Conservation (phyloP, 108 stramenopile genomes). For the Skeletonema tropicum region DNA sequence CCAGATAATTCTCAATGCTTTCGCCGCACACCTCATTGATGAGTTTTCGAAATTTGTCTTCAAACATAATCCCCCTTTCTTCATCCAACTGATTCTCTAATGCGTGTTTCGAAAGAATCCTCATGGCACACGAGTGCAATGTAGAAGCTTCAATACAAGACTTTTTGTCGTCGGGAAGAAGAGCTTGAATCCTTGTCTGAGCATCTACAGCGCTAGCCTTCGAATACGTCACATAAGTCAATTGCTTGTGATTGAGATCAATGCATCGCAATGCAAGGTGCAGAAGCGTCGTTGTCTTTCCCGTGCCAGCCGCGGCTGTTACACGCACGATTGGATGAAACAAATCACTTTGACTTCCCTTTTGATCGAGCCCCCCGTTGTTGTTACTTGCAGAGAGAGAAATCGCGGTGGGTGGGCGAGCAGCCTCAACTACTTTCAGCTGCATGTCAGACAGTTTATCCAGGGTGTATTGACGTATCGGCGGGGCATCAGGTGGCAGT, state of each 20-base stretch:
- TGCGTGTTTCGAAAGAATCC: constrained; percentile 2
- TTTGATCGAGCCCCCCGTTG: neutral
- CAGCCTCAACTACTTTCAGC: constrained; percentile 14
- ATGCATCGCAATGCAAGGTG: constrained; percentile 35
- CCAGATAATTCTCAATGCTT: constrained; percentile 17
- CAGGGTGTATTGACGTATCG: constrained; percentile 10
- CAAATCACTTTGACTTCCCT: neutral
- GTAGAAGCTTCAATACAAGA: constrained; percentile 29
- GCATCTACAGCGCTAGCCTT: constrained; percentile 44
- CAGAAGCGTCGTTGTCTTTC: constrained; percentile 49
- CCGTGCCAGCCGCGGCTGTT: constrained; percentile 50
- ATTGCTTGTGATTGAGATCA: constrained; percentile 29
- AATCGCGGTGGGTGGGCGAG: constrained; percentile 17
- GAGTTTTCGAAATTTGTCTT: constrained; percentile 9
- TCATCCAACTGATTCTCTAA: neutral
- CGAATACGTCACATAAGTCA: constrained; percentile 49
- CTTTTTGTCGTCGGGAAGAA: neutral
- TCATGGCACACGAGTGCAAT: constrained; percentile 43
- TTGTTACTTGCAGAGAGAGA: neutral
- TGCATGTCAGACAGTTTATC: constrained; percentile 13
- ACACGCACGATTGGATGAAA: constrained; percentile 36
- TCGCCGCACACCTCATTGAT: constrained; percentile 8
- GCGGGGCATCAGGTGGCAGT: neutral
- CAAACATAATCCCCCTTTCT: constrained; percentile 16
- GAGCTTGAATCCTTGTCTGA: constrained; percentile 24